Evolutionary conservation across 352 stramenopile genomes (phyloP).

Genomic region (Pythium rishiriense): DNA sequence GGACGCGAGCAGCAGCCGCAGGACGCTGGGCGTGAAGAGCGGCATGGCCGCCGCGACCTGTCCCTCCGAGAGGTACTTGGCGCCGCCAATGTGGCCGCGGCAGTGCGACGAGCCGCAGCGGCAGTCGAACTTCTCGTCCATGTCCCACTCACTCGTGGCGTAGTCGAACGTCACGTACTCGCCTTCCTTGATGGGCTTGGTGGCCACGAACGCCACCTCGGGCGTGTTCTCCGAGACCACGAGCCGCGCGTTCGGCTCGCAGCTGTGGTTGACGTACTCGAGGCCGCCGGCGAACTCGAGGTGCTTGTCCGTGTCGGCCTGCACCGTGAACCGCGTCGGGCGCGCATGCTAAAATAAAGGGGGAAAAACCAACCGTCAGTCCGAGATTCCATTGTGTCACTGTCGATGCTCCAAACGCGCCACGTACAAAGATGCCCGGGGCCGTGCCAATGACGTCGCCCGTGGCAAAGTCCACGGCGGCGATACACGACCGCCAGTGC

Average conservation of each 20-base stretch:
- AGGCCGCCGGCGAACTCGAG: conserved; percentile 80
- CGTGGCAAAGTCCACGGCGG: conserved; percentile 58
- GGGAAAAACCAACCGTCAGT: no score
- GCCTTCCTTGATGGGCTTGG: conserved; percentile 66
- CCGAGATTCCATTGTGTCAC: no score
- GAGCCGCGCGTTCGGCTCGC: conserved; percentile 80
- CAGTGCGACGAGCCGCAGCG: conserved; percentile 66
- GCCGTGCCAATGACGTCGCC: conserved; percentile 73
- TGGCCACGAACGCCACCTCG: conserved; percentile 76
- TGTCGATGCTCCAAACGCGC: no score
- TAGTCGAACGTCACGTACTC: conserved; percentile 89
- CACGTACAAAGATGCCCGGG: conserved; percentile 66
- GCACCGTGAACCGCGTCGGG: conserved; percentile 84
- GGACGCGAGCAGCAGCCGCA: conserved; percentile 60
- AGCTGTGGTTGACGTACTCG: conserved; percentile 90
- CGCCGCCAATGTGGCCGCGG: conserved; percentile 69
- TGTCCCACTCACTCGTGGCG: conserved; percentile 90
- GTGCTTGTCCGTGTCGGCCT: conserved; percentile 77
- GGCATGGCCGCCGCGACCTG: conserved; percentile 52
- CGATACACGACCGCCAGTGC: conserved; percentile 74
- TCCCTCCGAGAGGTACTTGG: conserved; percentile 74
- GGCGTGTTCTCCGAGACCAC: conserved; percentile 73
- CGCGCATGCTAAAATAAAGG: conserved; percentile 37
- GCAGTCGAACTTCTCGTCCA: conserved; percentile 91
- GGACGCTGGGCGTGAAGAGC: conserved; percentile 73